These are phyloP conservation scores for Nitzschia inconspicua DNA, from an alignment of 108 stramenopile species.

Conservation along the genomic window DNA sequence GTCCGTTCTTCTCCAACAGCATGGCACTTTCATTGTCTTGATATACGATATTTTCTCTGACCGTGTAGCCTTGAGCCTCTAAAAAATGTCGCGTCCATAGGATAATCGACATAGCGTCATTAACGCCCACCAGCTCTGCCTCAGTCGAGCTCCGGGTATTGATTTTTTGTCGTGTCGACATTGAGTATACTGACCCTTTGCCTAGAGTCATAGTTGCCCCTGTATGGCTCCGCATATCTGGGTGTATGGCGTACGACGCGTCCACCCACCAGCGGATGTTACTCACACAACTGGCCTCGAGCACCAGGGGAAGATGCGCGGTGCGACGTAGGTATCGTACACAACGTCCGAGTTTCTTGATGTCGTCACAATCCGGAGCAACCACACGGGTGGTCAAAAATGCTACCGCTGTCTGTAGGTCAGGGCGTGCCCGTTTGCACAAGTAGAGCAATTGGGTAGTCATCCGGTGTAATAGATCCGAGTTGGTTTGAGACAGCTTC, in stretches of 20 bases:
- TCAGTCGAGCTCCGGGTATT: slow-evolving; percentile 44
- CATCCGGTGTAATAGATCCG: slow-evolving; percentile 3
- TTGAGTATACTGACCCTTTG: slow-evolving; percentile 1
- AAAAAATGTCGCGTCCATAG: slow-evolving; percentile 46
- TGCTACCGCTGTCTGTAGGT: slow-evolving; percentile 30
- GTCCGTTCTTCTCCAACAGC: slow-evolving; percentile 41
- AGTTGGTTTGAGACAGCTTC: background rate
- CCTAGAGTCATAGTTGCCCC: slow-evolving; percentile 32
- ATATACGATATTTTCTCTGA: slow-evolving; percentile 26
- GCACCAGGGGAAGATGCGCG: slow-evolving; percentile 9
- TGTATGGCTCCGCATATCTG: slow-evolving; percentile 36
- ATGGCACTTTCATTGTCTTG: slow-evolving; percentile 57
- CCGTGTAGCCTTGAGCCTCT: slow-evolving; percentile 35
- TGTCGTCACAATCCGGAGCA: slow-evolving; percentile 40
- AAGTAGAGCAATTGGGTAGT: slow-evolving; percentile 35
- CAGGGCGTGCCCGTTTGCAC: slow-evolving; percentile 33
- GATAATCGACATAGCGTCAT: slow-evolving; percentile 31
- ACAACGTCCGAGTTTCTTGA: slow-evolving; percentile 34
- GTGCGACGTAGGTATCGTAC: slow-evolving; percentile 40
- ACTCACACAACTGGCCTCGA: slow-evolving; percentile 6
- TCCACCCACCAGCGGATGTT: slow-evolving; percentile 26
- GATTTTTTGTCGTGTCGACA: slow-evolving; percentile 41
- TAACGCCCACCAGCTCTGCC: slow-evolving; percentile 23
- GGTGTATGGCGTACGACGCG: slow-evolving; percentile 26
- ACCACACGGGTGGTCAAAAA: slow-evolving; percentile 49